These are phyloP conservation scores for Penicillium sp. DNA, from an alignment of 2,329 filamentous ascomycete genomes.

Conservation along the genomic window DNA sequence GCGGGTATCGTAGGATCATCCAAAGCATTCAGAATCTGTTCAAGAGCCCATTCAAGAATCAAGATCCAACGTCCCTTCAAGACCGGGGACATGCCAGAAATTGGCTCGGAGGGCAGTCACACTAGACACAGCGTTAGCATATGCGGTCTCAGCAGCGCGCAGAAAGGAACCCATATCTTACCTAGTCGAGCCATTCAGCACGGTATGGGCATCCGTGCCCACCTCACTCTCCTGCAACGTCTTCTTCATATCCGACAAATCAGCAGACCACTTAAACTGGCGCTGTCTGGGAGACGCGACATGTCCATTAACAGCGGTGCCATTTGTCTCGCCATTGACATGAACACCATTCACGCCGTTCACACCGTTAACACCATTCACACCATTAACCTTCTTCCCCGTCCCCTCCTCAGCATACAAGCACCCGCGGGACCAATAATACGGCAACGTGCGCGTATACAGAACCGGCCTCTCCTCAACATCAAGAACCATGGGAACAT, in stretches of 20 bases:
- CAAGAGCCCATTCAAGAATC: conserved; percentile 38
- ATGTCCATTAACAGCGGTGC: neutral
- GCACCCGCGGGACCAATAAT: conserved; percentile 74
- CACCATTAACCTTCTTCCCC: conserved; percentile 48
- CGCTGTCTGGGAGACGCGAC: conserved; percentile 60
- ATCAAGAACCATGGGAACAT: conserved; percentile 74
- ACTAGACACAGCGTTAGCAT: conserved; percentile 47
- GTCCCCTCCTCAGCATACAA: conserved; percentile 71
- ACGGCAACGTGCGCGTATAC: conserved; percentile 79
- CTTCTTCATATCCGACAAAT: conserved; percentile 78
- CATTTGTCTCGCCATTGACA: neutral
- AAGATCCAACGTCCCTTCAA: conserved; percentile 66
- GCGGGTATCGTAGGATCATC: conserved; percentile 43
- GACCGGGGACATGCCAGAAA: conserved; percentile 71
- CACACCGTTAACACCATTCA: conserved; percentile 8
- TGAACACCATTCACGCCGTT: conserved; percentile 7
- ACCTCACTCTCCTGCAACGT: conserved; percentile 71
- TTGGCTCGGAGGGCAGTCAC: conserved; percentile 86
- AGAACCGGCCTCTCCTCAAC: conserved; percentile 67
- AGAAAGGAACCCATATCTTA: conserved; percentile 35
- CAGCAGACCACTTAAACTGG: conserved; percentile 87
- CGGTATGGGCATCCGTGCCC: conserved; percentile 86
- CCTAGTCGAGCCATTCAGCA: conserved; percentile 80
- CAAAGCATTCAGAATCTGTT: conserved; percentile 35
- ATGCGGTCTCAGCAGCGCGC: neutral